Conservation (phyloP, 345 rosid genomes). For the Barbarea vulgaris region DNA sequence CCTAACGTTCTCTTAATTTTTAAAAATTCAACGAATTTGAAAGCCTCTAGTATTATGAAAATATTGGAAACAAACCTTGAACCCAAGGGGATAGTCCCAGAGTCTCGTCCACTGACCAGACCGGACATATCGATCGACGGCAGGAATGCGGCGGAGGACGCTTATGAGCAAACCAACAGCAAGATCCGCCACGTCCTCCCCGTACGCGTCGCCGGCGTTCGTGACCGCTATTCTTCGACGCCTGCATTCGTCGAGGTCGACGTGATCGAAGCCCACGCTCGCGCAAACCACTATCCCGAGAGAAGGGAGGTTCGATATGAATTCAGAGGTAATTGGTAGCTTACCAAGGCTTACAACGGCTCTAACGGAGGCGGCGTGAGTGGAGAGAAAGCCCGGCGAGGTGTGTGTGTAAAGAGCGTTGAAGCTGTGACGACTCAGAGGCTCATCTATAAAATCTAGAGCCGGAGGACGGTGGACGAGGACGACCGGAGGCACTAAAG, state of each 20-base stretch:
- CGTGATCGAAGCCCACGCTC: slow-evolving; percentile 55
- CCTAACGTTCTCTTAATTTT: no score
- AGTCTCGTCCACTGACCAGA: slow-evolving; percentile 43
- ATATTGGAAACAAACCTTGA: slow-evolving; percentile 44
- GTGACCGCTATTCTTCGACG: slow-evolving; percentile 52
- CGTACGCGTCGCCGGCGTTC: slow-evolving; percentile 44
- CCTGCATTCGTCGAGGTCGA: slow-evolving; percentile 54
- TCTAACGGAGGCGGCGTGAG: slow-evolving; percentile 35
- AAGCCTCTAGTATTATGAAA: no score
- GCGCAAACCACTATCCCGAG: slow-evolving; percentile 48
- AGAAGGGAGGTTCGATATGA: slow-evolving; percentile 46
- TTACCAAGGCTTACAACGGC: slow-evolving; percentile 42
- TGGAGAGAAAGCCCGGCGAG: slow-evolving; percentile 41
- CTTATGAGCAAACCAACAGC: slow-evolving; percentile 60
- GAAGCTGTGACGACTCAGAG: background rate
- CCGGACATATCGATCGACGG: slow-evolving; percentile 49
- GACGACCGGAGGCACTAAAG: background rate
- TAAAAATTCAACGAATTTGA: no score
- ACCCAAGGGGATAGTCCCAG: slow-evolving; percentile 53
- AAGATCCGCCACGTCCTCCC: slow-evolving; percentile 57
- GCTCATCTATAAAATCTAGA: slow-evolving; percentile 1
- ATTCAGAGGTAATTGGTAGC: slow-evolving; percentile 31
- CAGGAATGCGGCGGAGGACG: slow-evolving; percentile 52
- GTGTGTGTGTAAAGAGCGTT: background rate
- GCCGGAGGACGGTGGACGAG: slow-evolving; percentile 6